phyloP scores from a whole-genome alignment of 225 moss, liverwort and hornwort genomes.

The Bryum argenteum region DNA sequence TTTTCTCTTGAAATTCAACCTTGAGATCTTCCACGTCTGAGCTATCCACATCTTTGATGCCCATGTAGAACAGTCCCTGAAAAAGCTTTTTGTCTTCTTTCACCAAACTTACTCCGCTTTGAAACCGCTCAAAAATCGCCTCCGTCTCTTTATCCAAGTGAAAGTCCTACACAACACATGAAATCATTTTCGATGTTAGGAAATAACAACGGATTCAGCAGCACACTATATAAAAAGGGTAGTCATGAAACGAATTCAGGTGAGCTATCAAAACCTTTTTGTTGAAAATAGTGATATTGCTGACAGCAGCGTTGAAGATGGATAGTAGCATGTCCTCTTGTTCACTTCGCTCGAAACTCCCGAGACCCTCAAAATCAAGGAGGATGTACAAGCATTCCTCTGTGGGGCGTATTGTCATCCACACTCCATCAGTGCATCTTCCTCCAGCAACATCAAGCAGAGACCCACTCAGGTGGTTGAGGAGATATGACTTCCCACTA shows the following conservation, averaged over 20 bases:
- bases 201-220: too few relatives aligned
- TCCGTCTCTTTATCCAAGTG: slow-evolving; percentile 33
- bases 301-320: slow-evolving; percentile 70
- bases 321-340: slow-evolving; percentile 78
- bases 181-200: background rate
- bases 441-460: slow-evolving; percentile 69
- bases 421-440: slow-evolving; percentile 73
- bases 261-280: slow-evolving; percentile 19
- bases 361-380: slow-evolving; percentile 68
- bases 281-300: slow-evolving; percentile 68
- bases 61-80: slow-evolving; percentile 65
- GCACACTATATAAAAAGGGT: background rate
- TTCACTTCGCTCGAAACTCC: slow-evolving; percentile 75
- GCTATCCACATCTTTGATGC: slow-evolving; percentile 64
- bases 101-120: slow-evolving; percentile 50
- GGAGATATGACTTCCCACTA: slow-evolving; percentile 68
- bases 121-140: slow-evolving; percentile 36
- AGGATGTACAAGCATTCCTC: slow-evolving; percentile 55
- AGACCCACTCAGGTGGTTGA: slow-evolving; percentile 71
- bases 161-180: slow-evolving; percentile 9
- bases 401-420: slow-evolving; percentile 60
- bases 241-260: too few relatives aligned
- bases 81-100: slow-evolving; percentile 55
- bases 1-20: slow-evolving; percentile 58
- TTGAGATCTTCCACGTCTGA: slow-evolving; percentile 66